phyloP scores from a whole-genome alignment of 352 stramenopile genomes.

The Phytophthora lateralis region DNA sequence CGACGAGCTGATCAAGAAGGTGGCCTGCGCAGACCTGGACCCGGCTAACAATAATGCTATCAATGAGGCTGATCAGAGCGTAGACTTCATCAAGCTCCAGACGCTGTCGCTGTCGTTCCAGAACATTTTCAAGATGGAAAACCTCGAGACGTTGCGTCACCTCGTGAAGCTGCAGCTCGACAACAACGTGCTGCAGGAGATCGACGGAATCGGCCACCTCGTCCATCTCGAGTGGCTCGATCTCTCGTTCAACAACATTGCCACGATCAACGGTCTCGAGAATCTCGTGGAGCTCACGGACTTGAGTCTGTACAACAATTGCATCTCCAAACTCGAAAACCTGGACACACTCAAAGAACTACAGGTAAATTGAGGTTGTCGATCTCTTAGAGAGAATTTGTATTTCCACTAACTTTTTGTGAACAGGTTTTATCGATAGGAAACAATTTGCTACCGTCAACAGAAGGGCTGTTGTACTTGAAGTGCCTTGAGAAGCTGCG shows the following conservation, averaged over 20 bases:
- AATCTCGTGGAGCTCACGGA: conserved; percentile 91
- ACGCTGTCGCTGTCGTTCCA: conserved; percentile 92
- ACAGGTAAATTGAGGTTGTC: conserved; percentile 46
- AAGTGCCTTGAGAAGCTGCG: conserved; percentile 88
- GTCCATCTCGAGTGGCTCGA: conserved; percentile 93
- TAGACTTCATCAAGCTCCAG: conserved; percentile 78
- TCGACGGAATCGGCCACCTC: conserved; percentile 87
- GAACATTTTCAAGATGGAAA: conserved; percentile 95
- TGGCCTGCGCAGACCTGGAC: conserved; percentile 63
- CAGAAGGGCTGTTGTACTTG: conserved; percentile 76
- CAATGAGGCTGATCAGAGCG: conserved; percentile 60
- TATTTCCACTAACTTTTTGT: neutral
- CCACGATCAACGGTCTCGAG: conserved; percentile 90
- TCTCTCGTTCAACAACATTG: conserved; percentile 96
- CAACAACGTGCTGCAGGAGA: conserved; percentile 95
- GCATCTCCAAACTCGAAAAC: conserved; percentile 92
- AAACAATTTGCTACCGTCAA: conserved; percentile 89
- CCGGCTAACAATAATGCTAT: conserved; percentile 73
- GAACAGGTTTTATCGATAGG: conserved; percentile 89
- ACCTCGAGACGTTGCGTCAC: conserved; percentile 90
- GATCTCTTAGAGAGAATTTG: neutral
- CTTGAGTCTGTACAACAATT: conserved; percentile 94
- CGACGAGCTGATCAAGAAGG: conserved; percentile 79
- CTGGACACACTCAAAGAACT: conserved; percentile 89
- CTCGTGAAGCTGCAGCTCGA: conserved; percentile 93